phyloP scores from a whole-genome alignment of 2,329 filamentous ascomycete genomes.

The Verticillium alfalfae region DNA sequence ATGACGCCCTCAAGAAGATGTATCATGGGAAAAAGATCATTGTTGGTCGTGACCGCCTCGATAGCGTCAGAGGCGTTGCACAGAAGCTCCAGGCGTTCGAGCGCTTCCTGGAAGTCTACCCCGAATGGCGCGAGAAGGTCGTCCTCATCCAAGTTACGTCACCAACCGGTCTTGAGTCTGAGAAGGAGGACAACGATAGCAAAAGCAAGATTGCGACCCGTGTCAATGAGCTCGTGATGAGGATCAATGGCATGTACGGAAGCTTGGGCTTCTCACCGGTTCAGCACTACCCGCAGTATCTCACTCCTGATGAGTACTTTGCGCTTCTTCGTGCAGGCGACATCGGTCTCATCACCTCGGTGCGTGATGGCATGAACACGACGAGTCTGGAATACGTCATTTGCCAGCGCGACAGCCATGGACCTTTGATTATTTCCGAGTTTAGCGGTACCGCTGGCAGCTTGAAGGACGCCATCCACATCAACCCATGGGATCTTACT shows the following conservation, averaged over 20 bases:
- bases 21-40: conserved; percentile 93
- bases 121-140: conserved; percentile 87
- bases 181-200: conserved; percentile 54
- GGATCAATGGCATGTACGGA: conserved; percentile 87
- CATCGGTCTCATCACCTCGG: conserved; percentile 90
- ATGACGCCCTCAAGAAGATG: conserved; percentile 65
- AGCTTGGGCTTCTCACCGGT: conserved; percentile 86
- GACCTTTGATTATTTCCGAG: conserved; percentile 89
- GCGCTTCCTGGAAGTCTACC: conserved; percentile 82
- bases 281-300: conserved; percentile 90
- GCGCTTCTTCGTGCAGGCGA: conserved; percentile 86
- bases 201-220: conserved; percentile 80
- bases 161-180: conserved; percentile 73
- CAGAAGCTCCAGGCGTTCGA: conserved; percentile 96
- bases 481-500: conserved; percentile 90
- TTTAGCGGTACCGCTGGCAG: conserved; percentile 92
- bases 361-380: conserved; percentile 97
- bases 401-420: conserved; percentile 80
- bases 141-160: conserved; percentile 94
- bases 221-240: conserved; percentile 84
- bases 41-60: conserved; percentile 87
- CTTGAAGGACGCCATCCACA: conserved; percentile 80
- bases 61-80: conserved; percentile 87
- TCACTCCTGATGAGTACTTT: conserved; percentile 87
- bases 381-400: conserved; percentile 92